These are phyloP conservation scores for Pyrrhoderma noxium DNA, from an alignment of 1,284 basidiomycete genomes.

Conservation along the genomic window DNA sequence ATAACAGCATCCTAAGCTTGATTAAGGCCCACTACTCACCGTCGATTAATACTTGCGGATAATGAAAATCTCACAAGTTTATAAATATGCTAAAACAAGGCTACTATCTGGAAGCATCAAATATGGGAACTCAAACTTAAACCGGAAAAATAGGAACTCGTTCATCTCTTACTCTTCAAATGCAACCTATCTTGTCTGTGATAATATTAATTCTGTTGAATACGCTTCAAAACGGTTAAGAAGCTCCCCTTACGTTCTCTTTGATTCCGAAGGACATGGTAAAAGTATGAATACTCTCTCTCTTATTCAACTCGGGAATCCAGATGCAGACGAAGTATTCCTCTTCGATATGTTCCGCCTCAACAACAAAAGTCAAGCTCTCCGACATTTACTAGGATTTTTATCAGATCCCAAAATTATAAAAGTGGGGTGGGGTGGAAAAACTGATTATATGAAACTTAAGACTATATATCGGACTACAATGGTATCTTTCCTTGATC, in stretches of 20 bases:
- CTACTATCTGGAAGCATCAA: no score
- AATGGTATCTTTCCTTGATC: slow-evolving; percentile 1
- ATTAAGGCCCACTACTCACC: no score
- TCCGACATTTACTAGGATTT: background rate
- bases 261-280: slow-evolving; percentile 3
- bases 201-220: background rate
- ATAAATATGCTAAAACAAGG: no score
- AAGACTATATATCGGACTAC: background rate
- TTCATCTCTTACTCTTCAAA: no score
- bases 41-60: no score
- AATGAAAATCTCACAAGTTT: no score
- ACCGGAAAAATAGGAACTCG: no score
- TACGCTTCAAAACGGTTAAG: background rate
- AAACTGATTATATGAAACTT: background rate
- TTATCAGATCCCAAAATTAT: background rate
- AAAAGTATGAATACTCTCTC: background rate
- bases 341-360: slow-evolving; percentile 10
- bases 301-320: slow-evolving; percentile 3
- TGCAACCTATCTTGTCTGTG: background rate
- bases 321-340: slow-evolving; percentile 6
- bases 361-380: background rate
- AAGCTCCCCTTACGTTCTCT: background rate
- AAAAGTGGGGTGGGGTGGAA: slow-evolving; percentile 10
- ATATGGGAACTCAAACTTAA: no score
- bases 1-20: no score